Evolutionary conservation across 2,329 filamentous ascomycete genomes (phyloP).

Genomic region (Amauroascus niger): DNA sequence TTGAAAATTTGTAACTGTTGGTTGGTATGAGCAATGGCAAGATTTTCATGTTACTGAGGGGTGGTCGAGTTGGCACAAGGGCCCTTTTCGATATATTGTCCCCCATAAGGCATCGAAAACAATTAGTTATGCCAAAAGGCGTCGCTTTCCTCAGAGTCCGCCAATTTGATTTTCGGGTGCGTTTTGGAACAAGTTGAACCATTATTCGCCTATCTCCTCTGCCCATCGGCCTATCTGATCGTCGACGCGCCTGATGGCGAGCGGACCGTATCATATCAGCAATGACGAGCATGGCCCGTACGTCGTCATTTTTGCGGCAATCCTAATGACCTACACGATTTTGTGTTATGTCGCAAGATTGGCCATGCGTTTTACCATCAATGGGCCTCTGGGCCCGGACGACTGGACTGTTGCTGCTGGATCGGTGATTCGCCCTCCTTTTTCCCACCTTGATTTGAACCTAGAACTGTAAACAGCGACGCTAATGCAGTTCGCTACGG

Average conservation of each 20-base stretch:
- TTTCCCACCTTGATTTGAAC: not conserved
- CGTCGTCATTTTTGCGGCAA: slow-evolving; percentile 14
- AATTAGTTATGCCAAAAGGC: not conserved
- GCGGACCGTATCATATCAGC: slow-evolving; percentile 14
- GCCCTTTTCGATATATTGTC: not conserved
- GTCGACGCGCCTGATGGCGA: not conserved
- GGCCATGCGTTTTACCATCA: slow-evolving; percentile 16
- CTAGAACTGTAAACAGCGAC: too few species aligned
- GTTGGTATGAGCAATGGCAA: not conserved
- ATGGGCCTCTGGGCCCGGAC: slow-evolving; percentile 16
- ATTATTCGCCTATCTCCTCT: not conserved
- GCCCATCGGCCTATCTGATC: not conserved
- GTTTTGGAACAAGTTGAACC: too few species aligned
- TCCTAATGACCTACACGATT: slow-evolving; percentile 17
- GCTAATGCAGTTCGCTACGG: not conserved
- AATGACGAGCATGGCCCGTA: slow-evolving; percentile 15
- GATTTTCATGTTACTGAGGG: not conserved
- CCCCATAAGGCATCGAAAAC: too few species aligned
- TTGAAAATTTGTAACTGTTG: not conserved
- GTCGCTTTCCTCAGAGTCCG: not conserved
- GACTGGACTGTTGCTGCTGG: slow-evolving; percentile 16
- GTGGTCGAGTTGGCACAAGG: not conserved
- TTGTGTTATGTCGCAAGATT: slow-evolving; percentile 16
- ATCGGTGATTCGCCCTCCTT: slow-evolving; percentile 9
- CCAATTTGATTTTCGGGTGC: not conserved